Evolutionary conservation across 148 eudicot genomes (phyloP), one percentile per base, ranked within the genome.

Genomic region (Fagopyrum tataricum): DNA sequence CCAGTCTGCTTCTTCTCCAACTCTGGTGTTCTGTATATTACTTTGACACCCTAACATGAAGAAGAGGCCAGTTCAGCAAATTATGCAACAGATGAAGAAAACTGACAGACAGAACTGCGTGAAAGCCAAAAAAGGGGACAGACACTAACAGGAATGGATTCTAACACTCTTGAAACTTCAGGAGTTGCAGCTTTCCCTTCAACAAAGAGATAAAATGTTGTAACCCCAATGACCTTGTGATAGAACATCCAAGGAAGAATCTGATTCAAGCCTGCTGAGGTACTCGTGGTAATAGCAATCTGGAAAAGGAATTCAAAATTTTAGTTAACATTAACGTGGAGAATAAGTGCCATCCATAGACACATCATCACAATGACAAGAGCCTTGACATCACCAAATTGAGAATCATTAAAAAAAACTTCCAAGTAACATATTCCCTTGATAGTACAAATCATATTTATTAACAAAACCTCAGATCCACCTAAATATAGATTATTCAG

Each of bases 151-250:
- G 97, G 88, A 78, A 92, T 90, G 26, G 96, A 87, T 74, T 92
- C 91, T 81, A 92, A 84, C 73, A 90, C 96, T 85, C 82, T 87
- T 4, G 97, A 84, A 9, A 92, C 91, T 70, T 81, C 81, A 17
- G 96, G 83, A 76, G 93, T 80, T 73, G 97, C 97, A 79, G 97
- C 96, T 74, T 90, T 90, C 64, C 97, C 97, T 83, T 92, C 97
- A 52, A 92, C 97, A 81, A 90, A 92, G 12, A 92, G 89, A 77
- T 87, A 92, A 81, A 90, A 90, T 12, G 84, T 87, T 51, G 91
- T 80, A 40, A 92, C 93, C 53, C 96, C 97, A 73, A 90, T 87
- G 76, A 90, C 96, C 84, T 91, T 91, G 82, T 91, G 96, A 80
- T 78, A 91, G 78, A 78, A 91, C 88, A 91, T 91, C 96, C 96